phyloP scores from a whole-genome alignment of 2,329 filamentous ascomycete species.

The Graphilbum ipis-grandicollis region DNA sequence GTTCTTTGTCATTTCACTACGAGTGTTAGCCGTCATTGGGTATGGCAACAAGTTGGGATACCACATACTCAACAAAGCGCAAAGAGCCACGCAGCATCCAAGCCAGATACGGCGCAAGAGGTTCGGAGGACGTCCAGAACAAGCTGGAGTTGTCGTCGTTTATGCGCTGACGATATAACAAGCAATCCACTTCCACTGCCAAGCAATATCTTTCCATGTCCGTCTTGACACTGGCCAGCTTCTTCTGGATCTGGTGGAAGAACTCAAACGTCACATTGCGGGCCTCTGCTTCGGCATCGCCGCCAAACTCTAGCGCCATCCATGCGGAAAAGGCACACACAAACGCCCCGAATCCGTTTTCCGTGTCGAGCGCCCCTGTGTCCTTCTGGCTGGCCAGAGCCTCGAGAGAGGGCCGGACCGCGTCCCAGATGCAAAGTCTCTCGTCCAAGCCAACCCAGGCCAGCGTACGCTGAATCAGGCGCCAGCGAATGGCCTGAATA shows the following conservation, averaged over 20 bases:
- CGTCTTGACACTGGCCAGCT: conserved; percentile 2
- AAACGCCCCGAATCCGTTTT: conserved; percentile 16
- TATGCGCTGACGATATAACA: too few species aligned
- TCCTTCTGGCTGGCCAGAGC: not conserved
- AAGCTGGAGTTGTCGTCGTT: not conserved
- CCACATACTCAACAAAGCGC: conserved; percentile 6
- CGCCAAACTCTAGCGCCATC: conserved; percentile 12
- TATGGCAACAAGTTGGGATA: too few species aligned
- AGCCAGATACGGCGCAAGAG: conserved; percentile 3
- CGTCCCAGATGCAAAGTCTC: conserved; percentile 11
- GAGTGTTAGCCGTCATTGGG: too few species aligned
- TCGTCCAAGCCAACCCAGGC: conserved; percentile 12
- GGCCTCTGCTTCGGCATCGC: conserved; percentile 11
- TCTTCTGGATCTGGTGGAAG: conserved; percentile 11
- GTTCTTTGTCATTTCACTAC: conserved; percentile 6
- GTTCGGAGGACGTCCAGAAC: not conserved
- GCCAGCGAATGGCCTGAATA: conserved; percentile 8
- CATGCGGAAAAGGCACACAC: conserved; percentile 14
- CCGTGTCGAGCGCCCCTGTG: conserved; percentile 10
- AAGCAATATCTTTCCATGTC: conserved; percentile 1
- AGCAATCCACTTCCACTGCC: not conserved
- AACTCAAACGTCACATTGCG: conserved; percentile 12
- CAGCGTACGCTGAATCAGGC: conserved; percentile 13
- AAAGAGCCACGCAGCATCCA: conserved; percentile 9
- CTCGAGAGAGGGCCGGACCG: conserved; percentile 1